Base-by-base conservation (phyloP, 2,329 filamentous ascomycete genomes). In the Alternaria angustiovoidea region DNA sequence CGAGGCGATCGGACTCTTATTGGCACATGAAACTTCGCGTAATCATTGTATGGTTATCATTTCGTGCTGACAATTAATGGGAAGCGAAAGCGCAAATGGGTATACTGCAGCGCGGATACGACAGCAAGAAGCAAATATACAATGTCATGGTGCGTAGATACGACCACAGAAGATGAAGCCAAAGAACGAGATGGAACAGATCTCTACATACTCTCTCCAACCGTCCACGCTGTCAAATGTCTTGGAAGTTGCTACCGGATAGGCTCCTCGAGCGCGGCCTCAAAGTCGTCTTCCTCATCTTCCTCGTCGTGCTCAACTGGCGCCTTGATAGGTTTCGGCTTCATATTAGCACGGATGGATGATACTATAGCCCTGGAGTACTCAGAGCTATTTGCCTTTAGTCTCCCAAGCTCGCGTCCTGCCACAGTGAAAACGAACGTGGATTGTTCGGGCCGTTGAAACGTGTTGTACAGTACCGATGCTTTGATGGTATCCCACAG, bases 401-500 rank as follows among this genome's bases (percentile, higher is more conserved):
- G 57, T 22, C 68, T 59, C 9, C 73, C 76, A 3, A 83, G 68
- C 57, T 82, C 77, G 12, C 62, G 58, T 6, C 81, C 81, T 0
- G 81, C 81, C 64, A 82, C 75, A 24, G 67, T 61, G 47, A 78
- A 81, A 0, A 80, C 72, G 30, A 83, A 76, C 0, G 63, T 63
- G 6, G 38, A 32, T 14, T 66, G 65, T 4, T 62, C 62, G 5
- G 70, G 66, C n/a, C 14, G 22, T 6, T 6, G n/a, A 18, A 73
- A 73, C 0, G 51, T 59, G 5, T 64, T 65, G 30, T 80, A 81
- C 2, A 83, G 54, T 1, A 78, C 70, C 0, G 82, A 84, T 1
- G 84, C 83, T 46, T 79, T 81, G 6, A 86, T 66, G 0, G 78
- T 60, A 1, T 81, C 77, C 84, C 84, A 86, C 0, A 66, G 8